Evolutionary conservation across 192 early-diverging fungal genomes (phyloP).

Genomic region (Entomortierella beljakovae): DNA sequence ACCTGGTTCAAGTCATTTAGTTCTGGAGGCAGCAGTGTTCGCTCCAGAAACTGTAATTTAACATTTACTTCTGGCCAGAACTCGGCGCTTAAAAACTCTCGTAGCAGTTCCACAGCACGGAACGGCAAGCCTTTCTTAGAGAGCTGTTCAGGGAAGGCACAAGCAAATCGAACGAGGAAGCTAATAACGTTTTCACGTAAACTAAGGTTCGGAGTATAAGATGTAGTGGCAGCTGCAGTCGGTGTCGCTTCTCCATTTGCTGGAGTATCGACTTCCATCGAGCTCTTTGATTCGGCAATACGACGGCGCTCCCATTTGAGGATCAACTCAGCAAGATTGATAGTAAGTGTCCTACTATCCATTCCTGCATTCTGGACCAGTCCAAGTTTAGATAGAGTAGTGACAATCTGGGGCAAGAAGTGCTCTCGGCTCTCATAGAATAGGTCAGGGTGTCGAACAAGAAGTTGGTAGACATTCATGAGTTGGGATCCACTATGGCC

Average conservation of each 20-base stretch:
- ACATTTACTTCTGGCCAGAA: constrained; percentile 82
- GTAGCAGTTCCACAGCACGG: constrained; percentile 76
- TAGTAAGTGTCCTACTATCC: constrained; percentile 86
- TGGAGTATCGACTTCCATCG: constrained; percentile 49
- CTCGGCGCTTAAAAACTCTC: constrained; percentile 66
- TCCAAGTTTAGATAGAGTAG: constrained; percentile 87
- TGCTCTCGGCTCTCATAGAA: constrained; percentile 92
- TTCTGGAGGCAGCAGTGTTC: constrained; percentile 67
- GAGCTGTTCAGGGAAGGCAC: constrained; percentile 65
- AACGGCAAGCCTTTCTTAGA: constrained; percentile 60
- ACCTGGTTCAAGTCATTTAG: constrained; percentile 65
- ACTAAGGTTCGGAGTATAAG: constrained; percentile 60
- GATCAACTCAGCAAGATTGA: constrained; percentile 93
- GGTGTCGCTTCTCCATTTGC: constrained; percentile 24
- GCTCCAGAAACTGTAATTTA: constrained; percentile 74
- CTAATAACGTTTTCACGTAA: constrained; percentile 68
- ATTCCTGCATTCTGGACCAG: constrained; percentile 84
- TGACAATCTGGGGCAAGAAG: constrained; percentile 92
- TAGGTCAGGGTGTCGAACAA: constrained; percentile 88
- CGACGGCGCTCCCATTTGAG: constrained; percentile 89
- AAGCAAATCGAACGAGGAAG: constrained; percentile 76
- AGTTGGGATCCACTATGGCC: constrained; percentile 91
- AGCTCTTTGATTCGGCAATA: constrained; percentile 54
- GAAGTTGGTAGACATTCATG: constrained; percentile 90
- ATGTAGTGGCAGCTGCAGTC: constrained; percentile 30